Conservation (phyloP, 2,329 filamentous ascomycete genomes). For the Lachnellula occidentalis region DNA sequence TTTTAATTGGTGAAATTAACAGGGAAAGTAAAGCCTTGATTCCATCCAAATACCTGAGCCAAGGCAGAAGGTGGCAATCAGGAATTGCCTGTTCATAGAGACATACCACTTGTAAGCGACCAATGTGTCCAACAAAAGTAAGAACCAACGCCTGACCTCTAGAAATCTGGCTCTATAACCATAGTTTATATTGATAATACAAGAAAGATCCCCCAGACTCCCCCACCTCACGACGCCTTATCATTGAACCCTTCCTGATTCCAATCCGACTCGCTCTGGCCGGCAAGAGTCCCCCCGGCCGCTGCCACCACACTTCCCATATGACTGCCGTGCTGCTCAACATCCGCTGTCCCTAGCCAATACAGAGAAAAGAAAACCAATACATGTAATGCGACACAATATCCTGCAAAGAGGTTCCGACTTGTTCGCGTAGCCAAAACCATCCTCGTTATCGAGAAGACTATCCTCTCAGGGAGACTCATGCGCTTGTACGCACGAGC, state of each 20-base stretch:
- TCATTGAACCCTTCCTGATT: conserved; percentile 45
- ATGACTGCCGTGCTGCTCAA: conserved; percentile 41
- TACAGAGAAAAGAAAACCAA: conserved; percentile 84
- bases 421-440: conserved; percentile 86
- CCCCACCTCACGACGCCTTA: conserved; percentile 20
- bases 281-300: conserved; percentile 35
- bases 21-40: neutral
- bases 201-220: conserved; percentile 11
- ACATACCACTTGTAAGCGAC: neutral
- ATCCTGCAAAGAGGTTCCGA: conserved; percentile 88
- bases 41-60: neutral
- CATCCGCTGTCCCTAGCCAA: conserved; percentile 68
- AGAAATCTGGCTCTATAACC: neutral
- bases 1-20: neutral
- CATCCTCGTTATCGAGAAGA: conserved; percentile 87
- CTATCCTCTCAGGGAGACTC: conserved; percentile 82
- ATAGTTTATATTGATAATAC: conserved; percentile 16
- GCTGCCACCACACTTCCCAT: conserved; percentile 39
- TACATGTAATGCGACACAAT: conserved; percentile 83
- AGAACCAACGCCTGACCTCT: neutral
- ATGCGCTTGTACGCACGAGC: conserved; percentile 87
- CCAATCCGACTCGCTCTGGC: conserved; percentile 42
- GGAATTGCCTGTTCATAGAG: neutral
- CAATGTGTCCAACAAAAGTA: neutral
- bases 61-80: neutral